Conservation (phyloP, 768 basidiomycete genomes). For the Neoboletus magnificus region DNA sequence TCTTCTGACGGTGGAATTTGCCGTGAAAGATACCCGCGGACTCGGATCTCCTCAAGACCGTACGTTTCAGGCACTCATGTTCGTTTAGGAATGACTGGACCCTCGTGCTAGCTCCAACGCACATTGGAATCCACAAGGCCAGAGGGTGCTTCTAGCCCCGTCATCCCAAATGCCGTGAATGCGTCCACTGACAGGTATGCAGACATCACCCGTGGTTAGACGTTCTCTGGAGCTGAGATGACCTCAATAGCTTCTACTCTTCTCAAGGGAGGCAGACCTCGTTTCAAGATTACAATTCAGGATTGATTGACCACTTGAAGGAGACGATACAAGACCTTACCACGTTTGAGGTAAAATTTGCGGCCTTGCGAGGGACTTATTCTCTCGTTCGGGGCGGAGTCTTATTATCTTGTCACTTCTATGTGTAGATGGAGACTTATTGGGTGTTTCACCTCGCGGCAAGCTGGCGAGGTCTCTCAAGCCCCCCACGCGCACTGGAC, state of each 20-base stretch:
- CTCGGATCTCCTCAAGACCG: slow-evolving; percentile 45
- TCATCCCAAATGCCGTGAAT: slow-evolving; percentile 51
- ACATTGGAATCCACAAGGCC: slow-evolving; percentile 47
- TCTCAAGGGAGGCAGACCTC: slow-evolving; percentile 82
- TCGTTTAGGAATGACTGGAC: slow-evolving; percentile 2
- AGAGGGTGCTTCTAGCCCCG: slow-evolving; percentile 28
- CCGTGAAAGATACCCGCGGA: slow-evolving; percentile 56
- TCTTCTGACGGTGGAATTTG: slow-evolving; percentile 1
- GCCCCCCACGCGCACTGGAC: slow-evolving; percentile 18
- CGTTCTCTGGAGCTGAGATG: slow-evolving; percentile 6
- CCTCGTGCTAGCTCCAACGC: slow-evolving; percentile 40
- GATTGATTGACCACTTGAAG: slow-evolving; percentile 57
- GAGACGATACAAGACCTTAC: slow-evolving; percentile 49
- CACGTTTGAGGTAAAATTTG: slow-evolving; percentile 60
- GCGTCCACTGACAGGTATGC: slow-evolving; percentile 79
- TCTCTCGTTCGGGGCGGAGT: neutral
- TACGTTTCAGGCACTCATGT: slow-evolving; percentile 28
- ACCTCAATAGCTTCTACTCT: slow-evolving; percentile 66
- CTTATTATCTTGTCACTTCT: neutral
- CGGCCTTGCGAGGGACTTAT: neutral
- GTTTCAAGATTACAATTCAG: slow-evolving; percentile 69
- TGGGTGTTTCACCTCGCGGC: slow-evolving; percentile 77
- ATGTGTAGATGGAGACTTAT: slow-evolving; percentile 76
- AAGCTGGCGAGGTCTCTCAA: slow-evolving; percentile 50
- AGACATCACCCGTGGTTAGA: neutral